Evolutionary conservation across 2,329 filamentous ascomycete genomes (phyloP), one percentile per base, ranked within the genome.

Genomic region (Botryotinia narcissicola): DNA sequence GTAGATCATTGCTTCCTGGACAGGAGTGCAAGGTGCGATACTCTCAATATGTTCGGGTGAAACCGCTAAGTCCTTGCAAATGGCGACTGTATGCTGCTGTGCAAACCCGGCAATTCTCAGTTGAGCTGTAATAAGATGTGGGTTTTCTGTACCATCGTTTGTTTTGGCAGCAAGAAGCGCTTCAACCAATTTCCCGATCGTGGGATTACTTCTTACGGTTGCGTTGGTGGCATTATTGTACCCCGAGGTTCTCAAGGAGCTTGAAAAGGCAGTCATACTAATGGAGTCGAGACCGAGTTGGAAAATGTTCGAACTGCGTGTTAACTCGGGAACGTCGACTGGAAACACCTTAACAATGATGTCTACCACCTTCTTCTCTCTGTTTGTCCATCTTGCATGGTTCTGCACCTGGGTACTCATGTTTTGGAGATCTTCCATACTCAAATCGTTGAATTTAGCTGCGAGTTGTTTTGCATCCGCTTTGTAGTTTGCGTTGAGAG

Each of bases 281-380:
- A 98, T 94, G 0, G 95, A 98, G 78, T 97, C 95, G 37, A 98
- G 86, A 0, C 95, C 95, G 1, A 97, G 84, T 76, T 97, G 93
- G 77, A 96, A 97, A 29, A 97, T 88, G 74, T 90, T 97, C 0
- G 90, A 89, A 0, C 81, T 83, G 3, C 93, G 83, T 0, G 83
- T 82, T 0, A 82, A 78, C 4, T 79, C 71, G 0, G 84, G 79
- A 1, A 88, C 75, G 0, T 84, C 82, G 3, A 79, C 51, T 4
- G 75, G 40, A 16, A 82, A 71, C 6, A 71, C 74, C 59, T 86
- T 81, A 0, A 84, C 83, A 3, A 97, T 81, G 1, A 87, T 83
- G 2, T 83, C 78, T 0, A 88, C 82, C n/a, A 95, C 82, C 35
- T 81, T 82, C 5, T 79, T 79, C 54, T 88, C 85, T 9, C 82